Percentiles rank a stretch among this genome's conserved stretches.
phyloP scores from a whole-genome alignment of 768 basidiomycete species.

The Suillus subalutaceus region DNA sequence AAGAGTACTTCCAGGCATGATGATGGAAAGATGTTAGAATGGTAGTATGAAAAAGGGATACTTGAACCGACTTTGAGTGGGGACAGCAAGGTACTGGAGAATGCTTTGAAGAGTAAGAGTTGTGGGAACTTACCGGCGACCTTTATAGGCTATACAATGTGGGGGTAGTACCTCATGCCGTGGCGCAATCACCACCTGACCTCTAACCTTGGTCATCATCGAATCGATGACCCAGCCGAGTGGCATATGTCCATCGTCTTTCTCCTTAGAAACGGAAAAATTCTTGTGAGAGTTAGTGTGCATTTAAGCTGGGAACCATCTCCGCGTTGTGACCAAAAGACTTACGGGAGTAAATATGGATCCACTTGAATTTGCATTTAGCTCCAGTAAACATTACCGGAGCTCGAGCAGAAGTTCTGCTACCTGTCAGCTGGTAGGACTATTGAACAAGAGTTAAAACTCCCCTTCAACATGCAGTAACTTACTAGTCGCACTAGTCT shows the following conservation, averaged over 20 bases:
- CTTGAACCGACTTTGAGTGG: neutral
- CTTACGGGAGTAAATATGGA: too few species aligned
- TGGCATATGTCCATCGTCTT: too few species aligned
- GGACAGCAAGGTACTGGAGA: neutral
- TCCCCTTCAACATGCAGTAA: too few species aligned
- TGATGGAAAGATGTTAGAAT: conserved; percentile 13
- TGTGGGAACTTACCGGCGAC: neutral
- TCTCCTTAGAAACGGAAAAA: too few species aligned
- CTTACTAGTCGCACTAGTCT: neutral
- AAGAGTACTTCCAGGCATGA: conserved; percentile 38
- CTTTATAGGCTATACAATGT: neutral
- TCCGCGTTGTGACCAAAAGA: too few species aligned
- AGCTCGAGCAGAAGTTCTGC: too few species aligned
- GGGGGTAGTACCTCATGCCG: neutral
- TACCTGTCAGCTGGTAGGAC: too few species aligned
- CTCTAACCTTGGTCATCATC: neutral
- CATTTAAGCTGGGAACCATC: too few species aligned
- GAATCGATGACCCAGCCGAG: neutral
- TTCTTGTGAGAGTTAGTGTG: too few species aligned
- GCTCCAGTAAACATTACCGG: neutral
- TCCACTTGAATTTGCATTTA: too few species aligned
- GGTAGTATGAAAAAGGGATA: too few species aligned
- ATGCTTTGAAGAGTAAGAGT: neutral
- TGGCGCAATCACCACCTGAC: neutral
- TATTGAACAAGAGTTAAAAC: too few species aligned